phyloP scores from a whole-genome alignment of 1,284 basidiomycete species.

The Marasmius tenuissimus region DNA sequence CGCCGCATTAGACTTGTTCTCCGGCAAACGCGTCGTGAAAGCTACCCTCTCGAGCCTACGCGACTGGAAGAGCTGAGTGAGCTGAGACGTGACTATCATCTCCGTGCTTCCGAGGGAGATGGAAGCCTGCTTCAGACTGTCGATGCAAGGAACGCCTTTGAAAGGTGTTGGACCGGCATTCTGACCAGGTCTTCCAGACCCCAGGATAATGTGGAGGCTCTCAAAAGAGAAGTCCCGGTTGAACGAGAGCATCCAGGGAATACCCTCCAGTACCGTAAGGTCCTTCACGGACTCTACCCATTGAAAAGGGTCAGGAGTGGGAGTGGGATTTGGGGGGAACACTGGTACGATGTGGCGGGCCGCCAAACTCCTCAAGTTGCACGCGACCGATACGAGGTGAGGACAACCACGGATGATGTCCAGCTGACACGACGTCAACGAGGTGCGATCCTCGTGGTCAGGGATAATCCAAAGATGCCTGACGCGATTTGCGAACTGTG shows the following conservation, averaged over 20 bases:
- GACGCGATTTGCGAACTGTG: slow-evolving; percentile 13
- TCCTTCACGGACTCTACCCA: neutral
- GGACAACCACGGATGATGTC: slow-evolving; percentile 26
- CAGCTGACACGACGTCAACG: neutral
- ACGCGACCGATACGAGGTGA: slow-evolving; percentile 26
- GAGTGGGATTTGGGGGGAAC: neutral
- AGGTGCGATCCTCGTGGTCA: neutral
- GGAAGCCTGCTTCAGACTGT: neutral
- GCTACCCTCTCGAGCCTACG: neutral
- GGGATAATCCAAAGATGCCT: slow-evolving; percentile 17
- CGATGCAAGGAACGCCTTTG: neutral
- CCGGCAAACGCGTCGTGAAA: neutral
- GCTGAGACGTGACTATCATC: neutral
- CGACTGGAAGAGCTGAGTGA: neutral
- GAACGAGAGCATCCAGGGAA: neutral
- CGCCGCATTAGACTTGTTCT: neutral
- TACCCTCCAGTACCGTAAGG: slow-evolving; percentile 10
- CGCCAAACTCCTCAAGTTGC: slow-evolving; percentile 19
- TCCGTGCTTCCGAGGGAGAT: neutral
- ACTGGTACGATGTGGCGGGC: neutral
- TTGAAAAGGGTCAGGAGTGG: neutral
- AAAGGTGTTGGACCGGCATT: neutral
- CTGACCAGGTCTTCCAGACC: neutral
- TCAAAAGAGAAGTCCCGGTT: neutral
- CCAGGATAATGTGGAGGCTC: slow-evolving; percentile 1